Percentiles rank a stretch among this genome's conserved stretches.
phyloP scores from a whole-genome alignment of 1,139 yeast genomes.

The Geotrichum cucujoidarum region DNA sequence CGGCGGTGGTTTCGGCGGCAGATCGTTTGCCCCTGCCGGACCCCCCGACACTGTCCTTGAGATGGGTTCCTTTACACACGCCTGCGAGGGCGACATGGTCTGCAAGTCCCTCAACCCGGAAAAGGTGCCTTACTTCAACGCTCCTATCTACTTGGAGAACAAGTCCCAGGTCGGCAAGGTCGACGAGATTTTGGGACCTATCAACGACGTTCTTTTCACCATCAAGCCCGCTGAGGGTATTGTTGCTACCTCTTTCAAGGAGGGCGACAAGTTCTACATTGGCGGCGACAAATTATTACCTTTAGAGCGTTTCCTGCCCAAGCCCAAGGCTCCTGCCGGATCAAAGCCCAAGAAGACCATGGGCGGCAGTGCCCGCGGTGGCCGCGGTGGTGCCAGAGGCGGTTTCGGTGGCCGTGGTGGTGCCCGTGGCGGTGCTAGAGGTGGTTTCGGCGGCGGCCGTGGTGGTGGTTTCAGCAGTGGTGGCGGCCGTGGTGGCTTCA shows the following conservation, averaged over 20 bases:
- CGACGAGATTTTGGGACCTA: constrained; percentile 95
- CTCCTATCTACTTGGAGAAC: constrained; percentile 95
- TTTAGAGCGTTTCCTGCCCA: constrained; percentile 90
- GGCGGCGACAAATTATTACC: constrained; percentile 95
- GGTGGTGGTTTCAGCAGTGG: constrained; percentile 40
- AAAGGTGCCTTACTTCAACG: constrained; percentile 96
- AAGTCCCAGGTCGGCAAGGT: constrained; percentile 92
- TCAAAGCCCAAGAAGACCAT: constrained; percentile 63
- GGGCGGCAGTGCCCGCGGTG: constrained; percentile 44
- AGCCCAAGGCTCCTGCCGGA: constrained; percentile 71
- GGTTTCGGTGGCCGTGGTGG: constrained; percentile 42
- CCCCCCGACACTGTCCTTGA: constrained; percentile 80
- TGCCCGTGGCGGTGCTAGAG: constrained; percentile 41
- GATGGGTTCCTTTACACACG: constrained; percentile 88
- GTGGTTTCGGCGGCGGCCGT: constrained; percentile 40
- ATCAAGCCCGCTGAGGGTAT: constrained; percentile 95
- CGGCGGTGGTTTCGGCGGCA: constrained; percentile 44
- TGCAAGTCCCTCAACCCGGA: constrained; percentile 83
- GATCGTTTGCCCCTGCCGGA: constrained; percentile 47
- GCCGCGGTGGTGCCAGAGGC: constrained; percentile 46
- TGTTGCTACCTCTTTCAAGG: constrained; percentile 85
- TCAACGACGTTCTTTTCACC: constrained; percentile 95
- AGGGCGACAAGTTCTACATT: constrained; percentile 93
- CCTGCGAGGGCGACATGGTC: constrained; percentile 96
- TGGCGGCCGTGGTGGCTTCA: constrained; percentile 24